Conservation (phyloP, 257 asterid genomes). For the Ilex asprella region DNA sequence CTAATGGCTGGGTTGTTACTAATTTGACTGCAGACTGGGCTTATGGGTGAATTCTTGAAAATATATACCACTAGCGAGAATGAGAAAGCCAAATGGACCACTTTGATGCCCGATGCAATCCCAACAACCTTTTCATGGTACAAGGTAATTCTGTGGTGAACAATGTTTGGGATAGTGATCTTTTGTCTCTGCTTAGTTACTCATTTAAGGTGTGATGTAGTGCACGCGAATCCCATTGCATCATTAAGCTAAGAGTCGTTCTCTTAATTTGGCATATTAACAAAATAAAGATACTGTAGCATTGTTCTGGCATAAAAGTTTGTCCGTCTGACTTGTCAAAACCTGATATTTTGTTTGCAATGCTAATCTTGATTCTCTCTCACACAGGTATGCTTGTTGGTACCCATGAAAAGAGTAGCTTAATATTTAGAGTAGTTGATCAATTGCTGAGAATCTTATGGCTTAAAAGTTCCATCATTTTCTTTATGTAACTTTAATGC, state of each 20-base stretch:
- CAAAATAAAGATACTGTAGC: no score
- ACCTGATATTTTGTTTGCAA: no score
- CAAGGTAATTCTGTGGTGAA: slow-evolving; percentile 3
- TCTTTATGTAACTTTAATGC: no score
- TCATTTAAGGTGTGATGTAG: background rate
- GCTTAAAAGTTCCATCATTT: no score
- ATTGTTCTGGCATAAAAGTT: no score
- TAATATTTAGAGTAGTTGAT: no score
- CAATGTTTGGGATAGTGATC: slow-evolving; percentile 4
- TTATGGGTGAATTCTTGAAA: slow-evolving; percentile 1
- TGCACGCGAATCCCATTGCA: no score
- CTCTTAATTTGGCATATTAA: background rate
- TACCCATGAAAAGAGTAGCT: no score
- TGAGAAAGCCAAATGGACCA: background rate
- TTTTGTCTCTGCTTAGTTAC: background rate
- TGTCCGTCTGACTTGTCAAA: no score
- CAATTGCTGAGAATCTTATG: no score
- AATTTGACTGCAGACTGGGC: background rate
- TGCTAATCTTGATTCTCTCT: no score
- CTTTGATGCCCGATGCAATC: background rate
- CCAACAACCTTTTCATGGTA: slow-evolving; percentile 2
- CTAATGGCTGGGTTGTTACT: background rate
- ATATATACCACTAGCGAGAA: background rate
- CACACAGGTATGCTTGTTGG: no score
- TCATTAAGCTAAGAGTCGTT: background rate